A percentile compares a stretch with the other conserved stretches of the same genome.
phyloP scores from a whole-genome alignment of 1,139 yeast genomes.

The Zygosaccharomyces sapae region DNA sequence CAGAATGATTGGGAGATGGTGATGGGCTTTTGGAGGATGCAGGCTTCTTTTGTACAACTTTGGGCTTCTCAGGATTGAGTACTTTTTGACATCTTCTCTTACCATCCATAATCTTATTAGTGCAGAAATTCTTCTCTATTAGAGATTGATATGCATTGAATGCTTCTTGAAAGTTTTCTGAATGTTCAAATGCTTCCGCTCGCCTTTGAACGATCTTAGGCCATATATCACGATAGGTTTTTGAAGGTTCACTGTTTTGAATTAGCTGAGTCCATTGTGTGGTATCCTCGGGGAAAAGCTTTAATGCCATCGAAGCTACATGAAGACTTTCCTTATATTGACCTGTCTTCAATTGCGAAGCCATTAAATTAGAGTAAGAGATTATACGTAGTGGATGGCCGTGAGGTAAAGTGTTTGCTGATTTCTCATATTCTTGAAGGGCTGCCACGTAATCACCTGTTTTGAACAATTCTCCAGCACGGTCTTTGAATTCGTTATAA shows the following conservation, averaged over 20 bases:
- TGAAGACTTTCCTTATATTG: constrained; percentile 60
- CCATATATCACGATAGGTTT: constrained; percentile 67
- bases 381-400: constrained; percentile 65
- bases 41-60: constrained; percentile 21
- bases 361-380: constrained; percentile 71
- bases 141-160: constrained; percentile 56
- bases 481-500: constrained; percentile 48
- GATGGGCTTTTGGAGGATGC: constrained; percentile 14
- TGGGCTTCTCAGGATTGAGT: constrained; percentile 45
- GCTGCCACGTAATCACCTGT: constrained; percentile 82
- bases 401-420: constrained; percentile 59
- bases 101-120: constrained; percentile 69
- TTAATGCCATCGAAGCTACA: constrained; percentile 55
- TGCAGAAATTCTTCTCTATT: constrained; percentile 63
- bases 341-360: constrained; percentile 68
- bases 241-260: constrained; percentile 47
- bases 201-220: constrained; percentile 60
- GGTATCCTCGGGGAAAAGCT: constrained; percentile 46
- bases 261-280: constrained; percentile 27
- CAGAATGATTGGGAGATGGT: constrained; percentile 7
- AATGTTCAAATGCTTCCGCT: constrained; percentile 80
- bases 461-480: constrained; percentile 61
- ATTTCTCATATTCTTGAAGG: constrained; percentile 52
- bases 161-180: constrained; percentile 67
- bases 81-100: constrained; percentile 71